These are phyloP conservation scores for Thraustochytrium sp. DNA, from an alignment of 352 stramenopile genomes.

Conservation along the genomic window DNA sequence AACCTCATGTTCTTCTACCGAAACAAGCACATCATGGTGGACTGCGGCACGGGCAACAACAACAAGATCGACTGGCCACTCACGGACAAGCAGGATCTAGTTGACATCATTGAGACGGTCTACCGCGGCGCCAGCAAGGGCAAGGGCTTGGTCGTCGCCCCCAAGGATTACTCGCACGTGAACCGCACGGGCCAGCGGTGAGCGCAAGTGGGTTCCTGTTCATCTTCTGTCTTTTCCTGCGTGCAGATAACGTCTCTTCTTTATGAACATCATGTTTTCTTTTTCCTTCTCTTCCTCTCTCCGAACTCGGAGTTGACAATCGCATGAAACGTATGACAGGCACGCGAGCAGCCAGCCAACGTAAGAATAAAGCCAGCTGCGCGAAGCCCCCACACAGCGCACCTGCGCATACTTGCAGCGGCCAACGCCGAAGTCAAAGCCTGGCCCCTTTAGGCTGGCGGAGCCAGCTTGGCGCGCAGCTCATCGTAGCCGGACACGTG, in stretches of 20 bases:
- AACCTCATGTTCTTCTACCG: slow-evolving; percentile 99
- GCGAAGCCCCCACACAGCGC: too few species aligned
- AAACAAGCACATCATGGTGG: slow-evolving; percentile 99
- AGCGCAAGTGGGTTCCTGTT: too few species aligned
- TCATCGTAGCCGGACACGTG: neutral
- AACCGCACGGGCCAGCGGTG: slow-evolving; percentile 47
- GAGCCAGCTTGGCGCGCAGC: neutral
- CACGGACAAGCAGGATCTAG: slow-evolving; percentile 95
- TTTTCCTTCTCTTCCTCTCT: too few species aligned
- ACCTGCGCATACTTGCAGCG: neutral
- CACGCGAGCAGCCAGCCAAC: too few species aligned
- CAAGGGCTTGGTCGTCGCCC: slow-evolving; percentile 91
- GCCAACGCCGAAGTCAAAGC: neutral
- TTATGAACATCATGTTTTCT: too few species aligned
- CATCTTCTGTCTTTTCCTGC: too few species aligned
- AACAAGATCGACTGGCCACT: slow-evolving; percentile 99
- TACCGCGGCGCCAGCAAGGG: slow-evolving; percentile 95
- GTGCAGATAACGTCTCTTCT: too few species aligned
- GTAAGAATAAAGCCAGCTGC: too few species aligned
- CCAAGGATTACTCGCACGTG: slow-evolving; percentile 94
- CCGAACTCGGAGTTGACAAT: too few species aligned
- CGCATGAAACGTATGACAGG: too few species aligned
- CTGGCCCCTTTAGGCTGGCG: neutral
- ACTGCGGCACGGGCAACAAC: slow-evolving; percentile 99
- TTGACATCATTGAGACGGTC: slow-evolving; percentile 98